Base-by-base conservation (phyloP, 441 rosid species). In the Geranium incanum region DNA sequence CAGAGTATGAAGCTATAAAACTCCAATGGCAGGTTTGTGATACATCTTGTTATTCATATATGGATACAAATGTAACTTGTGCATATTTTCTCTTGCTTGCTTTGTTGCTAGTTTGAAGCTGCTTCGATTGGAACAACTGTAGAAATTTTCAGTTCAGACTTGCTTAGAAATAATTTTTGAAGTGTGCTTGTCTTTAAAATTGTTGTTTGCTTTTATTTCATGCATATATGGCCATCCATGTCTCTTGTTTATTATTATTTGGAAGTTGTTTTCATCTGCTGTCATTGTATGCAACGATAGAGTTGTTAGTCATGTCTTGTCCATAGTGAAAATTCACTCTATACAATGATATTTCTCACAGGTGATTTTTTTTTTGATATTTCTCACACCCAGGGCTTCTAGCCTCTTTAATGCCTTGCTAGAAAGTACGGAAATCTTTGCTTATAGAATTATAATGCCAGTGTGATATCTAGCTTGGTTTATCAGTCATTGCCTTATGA, bases 11-110 rank as follows among this genome's bases (percentile, higher is more conserved):
- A 83, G 87, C 90, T 15, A 71, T 90, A 73, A 92, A 92, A 82
- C 79, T 72, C 72, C 97, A 95, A 81, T 95, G 99, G 99, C 87
- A 95, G 99, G 99, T 88, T 67, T 69, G 84, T 33, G 4, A 43
- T 68, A 45, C 16, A n/a, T 9, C 66, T 11, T 38, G 16, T 45
- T 68, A 57, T 57, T 7, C 9, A 11, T 70, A 9, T 62, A 62
- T 62, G 66, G 37, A 23, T 60, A 62, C 11, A 6, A 62, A 62
- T 62, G 23, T 0, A 62, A 3, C 39, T 3, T 23, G 21, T 71
- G 18, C 16, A 5, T 60, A 60, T 60, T 7, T 63, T 16, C 62
- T 71, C 38, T 71, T 63, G 68, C 21, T 41, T 43, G 21, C 3
- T 16, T 39, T 19, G 5, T 7, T 12, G 36, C 63, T 5, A 74